Base-by-base conservation (phyloP, 2,329 filamentous ascomycete species). In the Trichocomaceae sp. region DNA sequence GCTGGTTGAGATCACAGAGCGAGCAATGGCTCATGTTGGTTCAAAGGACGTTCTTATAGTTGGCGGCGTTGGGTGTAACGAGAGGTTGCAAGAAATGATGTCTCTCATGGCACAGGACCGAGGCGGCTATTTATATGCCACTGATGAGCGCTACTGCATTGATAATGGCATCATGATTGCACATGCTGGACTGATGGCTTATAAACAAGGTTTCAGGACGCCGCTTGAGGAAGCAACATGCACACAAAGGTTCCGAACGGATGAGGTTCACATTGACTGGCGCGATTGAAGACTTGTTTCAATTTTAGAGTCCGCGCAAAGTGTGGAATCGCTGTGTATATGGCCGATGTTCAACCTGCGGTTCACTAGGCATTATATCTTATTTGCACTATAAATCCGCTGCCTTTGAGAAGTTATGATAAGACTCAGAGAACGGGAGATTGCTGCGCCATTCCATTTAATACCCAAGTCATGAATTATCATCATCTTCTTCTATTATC, bases 81-180 rank as follows among this genome's bases (percentile, higher is more conserved):
- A 95, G 75, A 82, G 93, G 3, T 70, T 99, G 62, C 93, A 99
- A 76, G 84, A 95, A 65, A 99, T 99, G 93, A 99, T 99, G 93
- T 91, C 89, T 15, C 78, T 87, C 47, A 99, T 99, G 93, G 92
- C 91, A 15, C 78, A 78, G 45, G 91, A 96, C 70, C 78, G 93
- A 37, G 89, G 90, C 52, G 93, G 93, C 3, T 91, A 84, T 64
- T 89, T 97, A 3, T 96, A 88, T 73, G 91, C 93, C 22, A 97
- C 92, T 0, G 93, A 99, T 69, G 93, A 99, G 77, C 80, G 93
- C 46, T 99, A 96, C 70, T 99, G 93, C 70, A 99, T 99, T 63
- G 93, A 99, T 72, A 99, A 99, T 65, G 93, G 93, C 48, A 97
- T 99, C 68, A 99, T 99, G 93, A 99, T 99, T 75, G 93, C 93